Evolutionary conservation across 2,329 filamentous ascomycete genomes (phyloP), one percentile per base, ranked within the genome.

Genomic region (Cladosporium velox): DNA sequence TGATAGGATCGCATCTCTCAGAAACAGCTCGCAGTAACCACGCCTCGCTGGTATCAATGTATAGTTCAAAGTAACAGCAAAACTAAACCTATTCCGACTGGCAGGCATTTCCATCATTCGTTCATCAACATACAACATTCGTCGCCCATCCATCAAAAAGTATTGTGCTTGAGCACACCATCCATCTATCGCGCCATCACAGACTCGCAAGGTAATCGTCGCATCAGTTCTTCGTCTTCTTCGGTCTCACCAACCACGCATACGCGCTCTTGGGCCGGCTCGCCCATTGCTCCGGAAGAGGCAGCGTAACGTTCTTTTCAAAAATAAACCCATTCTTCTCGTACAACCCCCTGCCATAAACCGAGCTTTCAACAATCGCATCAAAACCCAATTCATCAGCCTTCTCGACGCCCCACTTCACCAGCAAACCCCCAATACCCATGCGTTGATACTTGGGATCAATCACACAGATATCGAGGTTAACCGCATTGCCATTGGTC

Each of bases 321-420:
- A 73, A 75, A 7, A 71, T 67, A 58, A 72, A 76, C 12, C 74
- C 74, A 62, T 75, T 68, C 71, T 75, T 75, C 70, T 73, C 68
- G 51, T 76, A 76, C 54, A 74, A 61, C 1, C 72, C 69, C 59
- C 70, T 73, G 11, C 73, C 74, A 65, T 63, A 73, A 21, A 68
- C 60, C 28, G 71, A 73, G 59, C 72, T 73, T 69, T 76, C 74
- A 35, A 76, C 74, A 11, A 75, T 69, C 24, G 73, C 69, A 47
- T 72, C 71, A 8, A 74, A 65, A 0, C 71, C 72, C 44, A 72
- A 34, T 54, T 71, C 66, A 62, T 76, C 74, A 14, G 74, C 74
- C 63, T 71, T 72, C 4, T 67, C 58, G 4, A 68, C 66, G 15
- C 74, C 74, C 74, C 74, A 76, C 54, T 69, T 59, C 4, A 76